Evolutionary conservation across 345 rosid genomes (phyloP).

Genomic region (Melaleuca alternifolia): DNA sequence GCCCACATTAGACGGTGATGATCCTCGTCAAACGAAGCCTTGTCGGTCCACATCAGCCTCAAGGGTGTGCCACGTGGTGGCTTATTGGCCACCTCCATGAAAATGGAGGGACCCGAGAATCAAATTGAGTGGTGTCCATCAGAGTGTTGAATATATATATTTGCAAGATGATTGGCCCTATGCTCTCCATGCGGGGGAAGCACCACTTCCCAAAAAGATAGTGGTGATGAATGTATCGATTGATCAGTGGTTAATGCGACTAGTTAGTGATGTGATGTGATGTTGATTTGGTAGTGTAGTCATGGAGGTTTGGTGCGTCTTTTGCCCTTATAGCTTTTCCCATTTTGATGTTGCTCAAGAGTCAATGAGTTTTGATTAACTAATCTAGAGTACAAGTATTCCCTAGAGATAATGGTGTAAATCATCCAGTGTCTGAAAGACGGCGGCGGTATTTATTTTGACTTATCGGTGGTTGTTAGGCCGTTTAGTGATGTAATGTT

Average conservation of each 20-base stretch:
- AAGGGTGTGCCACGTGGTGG: not conserved
- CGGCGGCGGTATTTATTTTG: no score
- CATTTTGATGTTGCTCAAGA: not conserved
- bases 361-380: not conserved
- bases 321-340: not conserved
- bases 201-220: not conserved
- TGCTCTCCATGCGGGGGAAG: not conserved
- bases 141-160: not conserved
- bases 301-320: not conserved
- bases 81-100: not conserved
- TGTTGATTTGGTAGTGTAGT: not conserved
- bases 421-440: no score
- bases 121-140: not conserved
- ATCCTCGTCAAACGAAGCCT: no score
- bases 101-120: not conserved
- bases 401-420: no score
- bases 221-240: not conserved
- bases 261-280: not conserved
- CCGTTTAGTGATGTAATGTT: no score
- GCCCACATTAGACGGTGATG: not conserved
- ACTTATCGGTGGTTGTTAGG: no score
- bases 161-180: not conserved
- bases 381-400: no score
- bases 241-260: not conserved
- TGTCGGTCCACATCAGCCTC: not conserved